Evolutionary conservation across 106 monocot species (phyloP).

Genomic region (Phalaenopsis aphrodite): DNA sequence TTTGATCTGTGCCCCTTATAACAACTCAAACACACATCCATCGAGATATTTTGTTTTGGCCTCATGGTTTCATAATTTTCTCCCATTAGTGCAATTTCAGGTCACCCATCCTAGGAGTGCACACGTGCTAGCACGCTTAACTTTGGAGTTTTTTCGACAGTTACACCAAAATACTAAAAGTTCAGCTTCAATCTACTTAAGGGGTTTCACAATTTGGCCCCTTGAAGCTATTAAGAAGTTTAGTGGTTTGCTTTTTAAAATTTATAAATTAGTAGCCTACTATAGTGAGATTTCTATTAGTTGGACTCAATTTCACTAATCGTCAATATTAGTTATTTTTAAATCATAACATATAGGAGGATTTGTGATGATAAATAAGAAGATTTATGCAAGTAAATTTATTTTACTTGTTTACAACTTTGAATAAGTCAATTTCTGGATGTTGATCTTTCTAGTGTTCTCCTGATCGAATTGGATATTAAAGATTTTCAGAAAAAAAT

Average conservation of each 20-base stretch:
- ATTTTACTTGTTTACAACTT: not conserved
- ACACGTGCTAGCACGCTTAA: too few species aligned
- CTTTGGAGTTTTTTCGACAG: too few species aligned
- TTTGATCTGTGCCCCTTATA: too few species aligned
- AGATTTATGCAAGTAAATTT: not conserved
- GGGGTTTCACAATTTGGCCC: not conserved
- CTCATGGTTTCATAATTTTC: too few species aligned
- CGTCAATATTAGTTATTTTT: not conserved
- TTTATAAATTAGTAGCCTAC: not conserved
- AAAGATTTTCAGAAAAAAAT: not conserved
- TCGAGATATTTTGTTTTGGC: too few species aligned
- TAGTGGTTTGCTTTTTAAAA: not conserved
- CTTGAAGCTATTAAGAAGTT: not conserved
- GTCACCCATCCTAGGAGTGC: too few species aligned
- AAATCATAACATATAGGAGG: not conserved
- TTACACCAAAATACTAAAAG: too few species aligned
- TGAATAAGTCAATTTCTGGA: not conserved
- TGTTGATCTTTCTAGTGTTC: not conserved
- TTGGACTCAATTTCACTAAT: not conserved
- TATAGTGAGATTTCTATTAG: not conserved
- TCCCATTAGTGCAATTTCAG: too few species aligned
- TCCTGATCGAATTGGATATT: not conserved
- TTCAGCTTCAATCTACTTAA: too few species aligned
- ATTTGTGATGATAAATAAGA: not conserved
- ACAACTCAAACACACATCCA: too few species aligned